phyloP scores from a whole-genome alignment of 2,329 filamentous ascomycete species.

The Exophiala aquamarina region DNA sequence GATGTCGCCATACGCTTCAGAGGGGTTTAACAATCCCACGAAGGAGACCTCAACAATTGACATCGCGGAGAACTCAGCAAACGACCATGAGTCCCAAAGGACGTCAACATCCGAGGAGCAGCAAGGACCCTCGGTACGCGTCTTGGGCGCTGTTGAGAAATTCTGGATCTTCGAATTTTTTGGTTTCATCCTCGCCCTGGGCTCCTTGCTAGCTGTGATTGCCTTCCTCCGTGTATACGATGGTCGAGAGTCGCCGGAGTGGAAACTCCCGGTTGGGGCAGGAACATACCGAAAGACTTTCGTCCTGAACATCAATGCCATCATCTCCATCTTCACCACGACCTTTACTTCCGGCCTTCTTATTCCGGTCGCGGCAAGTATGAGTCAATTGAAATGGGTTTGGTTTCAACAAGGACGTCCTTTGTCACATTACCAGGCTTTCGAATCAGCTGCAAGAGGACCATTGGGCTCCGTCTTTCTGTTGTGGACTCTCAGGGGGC shows the following conservation, averaged over 20 bases:
- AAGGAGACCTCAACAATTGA: too few species aligned
- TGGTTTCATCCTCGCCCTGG: constrained; percentile 1
- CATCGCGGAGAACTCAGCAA: too few species aligned
- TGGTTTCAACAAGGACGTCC: constrained; percentile 16
- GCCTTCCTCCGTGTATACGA: constrained; percentile 6
- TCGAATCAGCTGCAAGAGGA: constrained; percentile 33
- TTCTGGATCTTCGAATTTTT: constrained; percentile 16
- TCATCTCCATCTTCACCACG: constrained; percentile 31
- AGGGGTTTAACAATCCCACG: too few species aligned
- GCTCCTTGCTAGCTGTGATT: constrained; percentile 9
- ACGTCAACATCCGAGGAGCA: too few species aligned
- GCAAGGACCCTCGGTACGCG: too few species aligned
- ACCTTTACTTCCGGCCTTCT: constrained; percentile 32
- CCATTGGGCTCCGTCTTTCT: constrained; percentile 30
- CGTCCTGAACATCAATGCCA: constrained; percentile 26
- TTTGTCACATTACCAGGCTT: constrained; percentile 28
- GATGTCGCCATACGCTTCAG: too few species aligned
- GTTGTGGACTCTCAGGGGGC: constrained; percentile 22
- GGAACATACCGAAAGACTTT: constrained; percentile 3
- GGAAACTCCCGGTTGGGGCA: constrained; percentile 6
- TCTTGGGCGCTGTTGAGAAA: not conserved
- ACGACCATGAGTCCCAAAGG: too few species aligned
- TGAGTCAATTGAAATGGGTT: constrained; percentile 35
- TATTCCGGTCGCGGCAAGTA: constrained; percentile 28
- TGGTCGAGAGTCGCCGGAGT: not conserved